Base-by-base conservation (phyloP, 257 asterid species). In the Ophiorrhiza pumila region DNA sequence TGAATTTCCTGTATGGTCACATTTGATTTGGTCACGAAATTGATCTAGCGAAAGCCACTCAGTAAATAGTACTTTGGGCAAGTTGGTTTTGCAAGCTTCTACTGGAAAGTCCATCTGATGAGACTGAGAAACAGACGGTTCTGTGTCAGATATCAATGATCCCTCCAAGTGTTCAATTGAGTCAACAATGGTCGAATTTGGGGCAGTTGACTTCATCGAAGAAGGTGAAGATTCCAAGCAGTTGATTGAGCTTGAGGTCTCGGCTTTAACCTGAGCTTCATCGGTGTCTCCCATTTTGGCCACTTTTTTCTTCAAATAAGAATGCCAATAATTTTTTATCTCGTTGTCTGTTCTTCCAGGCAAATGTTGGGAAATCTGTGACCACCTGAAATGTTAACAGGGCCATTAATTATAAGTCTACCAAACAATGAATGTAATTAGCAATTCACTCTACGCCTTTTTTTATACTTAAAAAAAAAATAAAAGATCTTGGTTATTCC, bases 321-420 rank as follows among this genome's bases (percentile, higher is more conserved):
- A 91, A 79, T 91, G 97, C 96, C 96, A 91, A 60, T 85, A 73
- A 73, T 91, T 91, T 56, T 91, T 91, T 31, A 89, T 85, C 80
- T 91, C 96, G 22, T 90, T 91, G 41, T 91, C 97, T 12, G 93
- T 89, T 83, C 93, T 83, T 83, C 97, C 97, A 0, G 89, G 89
- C 65, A 91, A 78, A 67, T 87, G 89, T 9, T 86, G 85, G 27
- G 97, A 88, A 58, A 91, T 89, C 46, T 83, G 90, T 56, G 97
- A 84, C 97, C 97, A 91, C 87, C 97, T 91, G 79, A 42, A 62
- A 62, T 11, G n/a, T 42, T 39, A 17, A 18, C 20, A 53, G 27
- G 7, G 47, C 43, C 71, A 58, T 2, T 57, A 27, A n/a, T 39
- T 23, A 13, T 60, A 29, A 37, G 17, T 57, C 60, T 22, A 1